These are phyloP conservation scores for Aspergillus amoenus DNA, from an alignment of 2,329 filamentous ascomycete species.

Conservation along the genomic window DNA sequence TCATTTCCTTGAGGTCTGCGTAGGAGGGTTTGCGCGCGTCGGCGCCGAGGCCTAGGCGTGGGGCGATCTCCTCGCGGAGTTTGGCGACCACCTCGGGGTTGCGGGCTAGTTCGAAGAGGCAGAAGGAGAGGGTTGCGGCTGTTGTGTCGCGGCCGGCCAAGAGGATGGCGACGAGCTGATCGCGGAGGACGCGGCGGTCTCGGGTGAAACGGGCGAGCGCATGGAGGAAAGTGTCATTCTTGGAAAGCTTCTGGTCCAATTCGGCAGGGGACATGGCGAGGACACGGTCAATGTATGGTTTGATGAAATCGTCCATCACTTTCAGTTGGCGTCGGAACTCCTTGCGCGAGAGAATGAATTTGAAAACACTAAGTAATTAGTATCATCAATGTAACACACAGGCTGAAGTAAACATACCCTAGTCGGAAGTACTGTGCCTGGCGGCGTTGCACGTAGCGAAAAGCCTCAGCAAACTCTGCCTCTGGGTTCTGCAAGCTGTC, in stretches of 20 bases:
- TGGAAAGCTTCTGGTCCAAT: conserved; percentile 67
- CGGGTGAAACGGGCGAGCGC: conserved; percentile 79
- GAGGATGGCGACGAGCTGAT: conserved; percentile 79
- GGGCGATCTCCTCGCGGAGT: conserved; percentile 71
- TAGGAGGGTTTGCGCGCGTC: conserved; percentile 60
- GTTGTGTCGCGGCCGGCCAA: conserved; percentile 84
- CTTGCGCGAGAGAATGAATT: conserved; percentile 61
- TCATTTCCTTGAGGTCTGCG: conserved; percentile 81
- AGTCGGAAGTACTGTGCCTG: conserved; percentile 67
- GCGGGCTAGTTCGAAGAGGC: conserved; percentile 75
- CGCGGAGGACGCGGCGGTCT: conserved; percentile 63
- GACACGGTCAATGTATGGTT: conserved; percentile 73
- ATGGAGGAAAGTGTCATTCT: conserved; percentile 82
- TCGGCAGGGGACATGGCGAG: conserved; percentile 69
- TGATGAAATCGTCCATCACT: conserved; percentile 72
- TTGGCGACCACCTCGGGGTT: conserved; percentile 66
- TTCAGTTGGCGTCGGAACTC: conserved; percentile 65
- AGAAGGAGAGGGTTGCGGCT: conserved; percentile 76
- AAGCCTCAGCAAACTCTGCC: conserved; percentile 75
- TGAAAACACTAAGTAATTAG: conserved; percentile 53
- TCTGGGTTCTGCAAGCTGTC: conserved; percentile 60
- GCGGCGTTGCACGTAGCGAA: conserved; percentile 73
- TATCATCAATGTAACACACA: background rate
- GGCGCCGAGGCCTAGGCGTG: conserved; percentile 62
- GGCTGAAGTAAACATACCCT: conserved; percentile 45